Conservation (phyloP, 2,329 filamentous ascomycete species). For the Colletotrichum shisoi region DNA sequence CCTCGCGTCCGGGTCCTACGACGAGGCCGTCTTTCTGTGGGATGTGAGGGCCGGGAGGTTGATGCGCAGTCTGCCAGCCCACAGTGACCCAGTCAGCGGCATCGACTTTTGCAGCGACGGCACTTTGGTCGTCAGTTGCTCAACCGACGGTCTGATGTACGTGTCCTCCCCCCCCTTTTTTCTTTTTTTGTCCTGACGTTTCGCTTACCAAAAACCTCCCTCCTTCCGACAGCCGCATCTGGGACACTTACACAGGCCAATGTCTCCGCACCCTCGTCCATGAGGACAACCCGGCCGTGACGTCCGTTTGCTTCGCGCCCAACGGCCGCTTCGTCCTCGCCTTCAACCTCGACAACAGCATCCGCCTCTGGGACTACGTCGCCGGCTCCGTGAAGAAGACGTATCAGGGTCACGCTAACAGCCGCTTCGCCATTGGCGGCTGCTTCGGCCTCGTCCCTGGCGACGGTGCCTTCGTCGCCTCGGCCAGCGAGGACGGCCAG, state of each 20-base stretch:
- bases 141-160: constrained; percentile 86
- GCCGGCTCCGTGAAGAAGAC: constrained; percentile 93
- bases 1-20: constrained; percentile 91
- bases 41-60: constrained; percentile 86
- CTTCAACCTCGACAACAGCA: constrained; percentile 87
- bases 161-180: constrained; percentile 46
- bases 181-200: background rate
- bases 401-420: constrained; percentile 90
- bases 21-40: constrained; percentile 97
- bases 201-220: constrained; percentile 24
- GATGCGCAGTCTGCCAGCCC: constrained; percentile 91
- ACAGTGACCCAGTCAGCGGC: constrained; percentile 91
- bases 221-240: constrained; percentile 70
- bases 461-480: constrained; percentile 70
- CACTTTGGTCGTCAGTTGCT: constrained; percentile 89
- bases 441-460: constrained; percentile 71
- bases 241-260: constrained; percentile 95
- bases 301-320: constrained; percentile 88
- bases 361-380: constrained; percentile 95
- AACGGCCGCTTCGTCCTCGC: constrained; percentile 94
- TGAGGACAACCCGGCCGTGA: constrained; percentile 92
- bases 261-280: constrained; percentile 94
- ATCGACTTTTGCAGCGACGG: constrained; percentile 94
- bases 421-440: constrained; percentile 82
- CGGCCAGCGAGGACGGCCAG: constrained; percentile 86